phyloP scores from a whole-genome alignment of 176 grass and related monocot genomes.

The Pontederia crassipes region DNA sequence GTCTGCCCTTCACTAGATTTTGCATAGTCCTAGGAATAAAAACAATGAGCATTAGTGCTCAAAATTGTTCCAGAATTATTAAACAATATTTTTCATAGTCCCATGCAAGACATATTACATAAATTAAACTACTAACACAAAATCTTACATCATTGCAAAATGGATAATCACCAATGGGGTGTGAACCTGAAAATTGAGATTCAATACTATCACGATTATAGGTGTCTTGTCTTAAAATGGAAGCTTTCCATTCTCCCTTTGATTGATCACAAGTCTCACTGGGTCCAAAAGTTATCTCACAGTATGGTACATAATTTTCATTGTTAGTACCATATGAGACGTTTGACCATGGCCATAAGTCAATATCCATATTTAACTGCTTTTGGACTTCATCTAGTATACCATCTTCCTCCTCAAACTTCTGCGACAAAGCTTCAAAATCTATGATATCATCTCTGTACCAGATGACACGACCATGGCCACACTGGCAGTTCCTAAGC shows the following conservation, averaged over 20 bases:
- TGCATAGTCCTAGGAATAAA: not conserved
- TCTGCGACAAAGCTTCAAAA: constrained; percentile 57
- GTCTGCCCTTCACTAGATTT: not conserved
- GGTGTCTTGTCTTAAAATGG: constrained; percentile 13
- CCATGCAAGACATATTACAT: not conserved
- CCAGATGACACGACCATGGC: constrained; percentile 42
- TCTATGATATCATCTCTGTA: constrained; percentile 60
- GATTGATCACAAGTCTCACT: constrained; percentile 8
- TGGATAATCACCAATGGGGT: no score
- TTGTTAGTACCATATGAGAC: not conserved
- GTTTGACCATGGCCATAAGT: constrained; percentile 18
- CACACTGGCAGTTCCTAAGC: constrained; percentile 60
- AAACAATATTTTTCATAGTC: not conserved
- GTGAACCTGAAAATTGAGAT: no score
- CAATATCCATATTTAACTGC: constrained; percentile 21
- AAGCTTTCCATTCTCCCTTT: not conserved
- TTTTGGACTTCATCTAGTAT: constrained; percentile 53
- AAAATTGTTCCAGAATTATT: not conserved
- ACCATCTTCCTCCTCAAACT: constrained; percentile 39
- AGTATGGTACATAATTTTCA: constrained; percentile 16
- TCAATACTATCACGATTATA: not conserved
- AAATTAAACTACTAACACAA: no score
- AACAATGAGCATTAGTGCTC: not conserved
- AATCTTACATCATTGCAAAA: no score
- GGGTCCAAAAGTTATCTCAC: constrained; percentile 14